Evolutionary conservation across 768 basidiomycete species (phyloP).

Genomic region (Austroboletus eburneus): DNA sequence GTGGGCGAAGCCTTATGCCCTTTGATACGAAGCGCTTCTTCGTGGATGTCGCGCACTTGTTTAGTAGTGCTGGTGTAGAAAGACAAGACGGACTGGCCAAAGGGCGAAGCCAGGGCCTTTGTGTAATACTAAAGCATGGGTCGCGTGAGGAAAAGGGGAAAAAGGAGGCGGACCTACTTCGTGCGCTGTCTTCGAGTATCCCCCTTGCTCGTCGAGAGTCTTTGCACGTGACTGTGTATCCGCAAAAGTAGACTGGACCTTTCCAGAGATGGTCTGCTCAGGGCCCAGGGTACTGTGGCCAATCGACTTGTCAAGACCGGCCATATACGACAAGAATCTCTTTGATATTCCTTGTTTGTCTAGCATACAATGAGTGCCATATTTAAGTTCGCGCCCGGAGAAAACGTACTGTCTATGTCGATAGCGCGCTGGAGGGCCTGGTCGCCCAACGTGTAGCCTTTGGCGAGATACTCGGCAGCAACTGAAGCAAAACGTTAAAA

Average conservation of each 20-base stretch:
- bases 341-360: slow-evolving; percentile 85
- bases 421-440: slow-evolving; percentile 73
- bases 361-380: slow-evolving; percentile 20
- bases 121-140: slow-evolving; percentile 61
- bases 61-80: slow-evolving; percentile 92
- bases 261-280: slow-evolving; percentile 75
- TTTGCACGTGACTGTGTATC: slow-evolving; percentile 67
- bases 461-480: slow-evolving; percentile 90
- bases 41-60: slow-evolving; percentile 88
- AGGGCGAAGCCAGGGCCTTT: slow-evolving; percentile 67
- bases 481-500: slow-evolving; percentile 39
- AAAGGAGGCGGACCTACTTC: slow-evolving; percentile 46
- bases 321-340: slow-evolving; percentile 78
- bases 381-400: not conserved
- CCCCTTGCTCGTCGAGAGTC: slow-evolving; percentile 79
- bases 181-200: slow-evolving; percentile 60
- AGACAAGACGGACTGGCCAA: slow-evolving; percentile 67
- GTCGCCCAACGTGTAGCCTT: slow-evolving; percentile 82
- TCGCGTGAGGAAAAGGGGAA: slow-evolving; percentile 1
- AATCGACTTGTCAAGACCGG: slow-evolving; percentile 62
- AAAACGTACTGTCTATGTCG: slow-evolving; percentile 61
- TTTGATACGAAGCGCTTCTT: slow-evolving; percentile 84
- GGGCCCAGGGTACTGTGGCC: slow-evolving; percentile 72
- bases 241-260: slow-evolving; percentile 60
- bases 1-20: slow-evolving; percentile 44